Evolutionary conservation across 2,329 filamentous ascomycete species (phyloP).

Genomic region (Epichloe uncinata): DNA sequence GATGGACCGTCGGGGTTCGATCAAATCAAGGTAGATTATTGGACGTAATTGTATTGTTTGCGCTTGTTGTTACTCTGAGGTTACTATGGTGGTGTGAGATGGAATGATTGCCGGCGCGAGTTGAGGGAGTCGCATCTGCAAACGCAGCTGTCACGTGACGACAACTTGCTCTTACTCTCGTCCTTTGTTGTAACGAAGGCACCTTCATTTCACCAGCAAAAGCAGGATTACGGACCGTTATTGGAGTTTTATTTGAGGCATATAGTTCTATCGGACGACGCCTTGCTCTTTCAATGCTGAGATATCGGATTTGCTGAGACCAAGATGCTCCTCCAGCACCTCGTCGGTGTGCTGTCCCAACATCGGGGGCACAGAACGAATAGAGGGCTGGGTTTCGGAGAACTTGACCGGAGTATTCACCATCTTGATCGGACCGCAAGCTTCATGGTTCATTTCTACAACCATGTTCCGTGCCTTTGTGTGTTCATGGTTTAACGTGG

Average conservation of each 20-base stretch:
- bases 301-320: slow-evolving; percentile 46
- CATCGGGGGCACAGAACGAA: slow-evolving; percentile 68
- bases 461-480: slow-evolving; percentile 82
- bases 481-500: slow-evolving; percentile 72
- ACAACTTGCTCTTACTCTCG: neutral
- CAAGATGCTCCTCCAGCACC: slow-evolving; percentile 51
- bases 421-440: slow-evolving; percentile 75
- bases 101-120: too few species aligned
- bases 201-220: neutral
- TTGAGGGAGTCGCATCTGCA: neutral
- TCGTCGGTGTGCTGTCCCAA: slow-evolving; percentile 81
- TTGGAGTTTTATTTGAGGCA: neutral
- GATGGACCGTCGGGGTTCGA: too few species aligned
- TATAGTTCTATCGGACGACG: slow-evolving; percentile 38
- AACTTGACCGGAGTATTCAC: slow-evolving; percentile 94
- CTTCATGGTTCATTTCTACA: slow-evolving; percentile 67
- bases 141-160: slow-evolving; percentile 1
- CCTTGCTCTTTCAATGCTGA: slow-evolving; percentile 49
- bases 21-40: too few species aligned
- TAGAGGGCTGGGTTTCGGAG: slow-evolving; percentile 64
- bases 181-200: too few species aligned
- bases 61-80: neutral
- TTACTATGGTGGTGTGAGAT: too few species aligned
- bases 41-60: neutral
- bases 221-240: neutral